phyloP scores from a whole-genome alignment of 305 asterid genomes.

The Solanum hybrid region DNA sequence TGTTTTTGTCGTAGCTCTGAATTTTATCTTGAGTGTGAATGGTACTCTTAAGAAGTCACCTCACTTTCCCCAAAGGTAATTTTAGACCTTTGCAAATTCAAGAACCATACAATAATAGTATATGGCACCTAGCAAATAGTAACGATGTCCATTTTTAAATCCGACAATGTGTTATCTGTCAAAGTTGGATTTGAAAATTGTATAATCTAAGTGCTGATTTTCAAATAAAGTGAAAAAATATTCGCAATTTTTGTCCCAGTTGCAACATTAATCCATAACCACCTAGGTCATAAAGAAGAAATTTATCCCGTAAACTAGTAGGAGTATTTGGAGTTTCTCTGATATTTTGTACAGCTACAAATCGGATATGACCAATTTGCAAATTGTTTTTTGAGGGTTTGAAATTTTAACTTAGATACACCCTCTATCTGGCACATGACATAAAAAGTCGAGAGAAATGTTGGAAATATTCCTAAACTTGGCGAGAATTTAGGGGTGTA shows the following conservation, averaged over 20 bases:
- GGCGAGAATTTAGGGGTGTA: too few relatives aligned
- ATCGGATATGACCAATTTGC: not conserved
- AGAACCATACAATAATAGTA: not conserved
- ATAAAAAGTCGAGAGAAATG: too few relatives aligned
- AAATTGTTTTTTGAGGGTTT: too few relatives aligned
- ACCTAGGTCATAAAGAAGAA: not conserved
- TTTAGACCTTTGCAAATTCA: not conserved
- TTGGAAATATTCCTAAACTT: too few relatives aligned
- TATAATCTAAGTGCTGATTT: not conserved
- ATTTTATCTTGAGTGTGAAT: constrained; percentile 12
- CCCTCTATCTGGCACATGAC: not conserved
- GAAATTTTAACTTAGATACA: not conserved
- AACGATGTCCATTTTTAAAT: not conserved
- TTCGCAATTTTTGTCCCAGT: too few relatives aligned
- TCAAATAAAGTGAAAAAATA: not conserved
- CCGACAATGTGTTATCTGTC: not conserved
- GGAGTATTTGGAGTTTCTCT: not conserved
- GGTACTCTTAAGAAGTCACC: not conserved
- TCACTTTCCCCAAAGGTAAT: not conserved
- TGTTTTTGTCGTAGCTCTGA: constrained; percentile 30
- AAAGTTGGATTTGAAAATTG: not conserved
- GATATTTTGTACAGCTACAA: not conserved
- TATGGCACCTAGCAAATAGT: not conserved
- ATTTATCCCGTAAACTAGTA: not conserved
- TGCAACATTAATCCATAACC: not conserved